A percentile compares a stretch with the other conserved stretches of the same genome.
Evolutionary conservation across 495 filamentous ascomycete species (phyloP).

Genomic region (Lophium mytilinum): DNA sequence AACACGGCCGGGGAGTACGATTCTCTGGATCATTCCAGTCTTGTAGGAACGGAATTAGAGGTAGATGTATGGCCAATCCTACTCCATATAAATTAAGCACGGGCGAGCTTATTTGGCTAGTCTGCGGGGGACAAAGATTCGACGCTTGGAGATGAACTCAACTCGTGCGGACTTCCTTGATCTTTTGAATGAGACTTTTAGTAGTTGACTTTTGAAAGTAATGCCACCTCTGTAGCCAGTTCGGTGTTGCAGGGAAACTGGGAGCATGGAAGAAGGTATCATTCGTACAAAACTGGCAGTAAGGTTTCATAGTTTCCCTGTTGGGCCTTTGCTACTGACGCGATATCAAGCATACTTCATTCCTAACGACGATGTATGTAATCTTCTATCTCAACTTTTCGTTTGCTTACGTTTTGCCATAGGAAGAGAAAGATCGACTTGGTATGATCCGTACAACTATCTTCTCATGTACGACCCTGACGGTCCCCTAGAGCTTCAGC

Average conservation of each 20-base stretch:
- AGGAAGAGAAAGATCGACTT: neutral
- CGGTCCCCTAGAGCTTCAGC: conserved; percentile 37
- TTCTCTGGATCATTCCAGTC: neutral
- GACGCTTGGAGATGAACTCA: no score
- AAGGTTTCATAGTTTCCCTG: neutral
- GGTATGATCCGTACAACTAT: neutral
- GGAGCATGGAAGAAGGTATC: neutral
- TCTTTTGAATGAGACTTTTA: no score
- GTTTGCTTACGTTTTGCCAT: neutral
- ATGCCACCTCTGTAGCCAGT: neutral
- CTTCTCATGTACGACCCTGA: neutral
- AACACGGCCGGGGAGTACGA: neutral
- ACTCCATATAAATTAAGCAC: no score
- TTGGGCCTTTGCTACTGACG: neutral
- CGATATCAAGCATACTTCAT: neutral
- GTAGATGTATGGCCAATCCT: neutral
- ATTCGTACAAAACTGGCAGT: neutral
- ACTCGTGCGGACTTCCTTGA: no score
- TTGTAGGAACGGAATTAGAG: neutral
- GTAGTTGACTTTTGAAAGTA: neutral
- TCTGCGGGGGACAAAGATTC: no score
- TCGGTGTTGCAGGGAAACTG: neutral
- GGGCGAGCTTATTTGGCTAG: no score
- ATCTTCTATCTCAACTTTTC: neutral
- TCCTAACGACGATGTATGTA: neutral